A percentile compares a stretch with the other conserved stretches of the same genome.
phyloP scores from a whole-genome alignment of 768 basidiomycete species.

The Phaffia australis region DNA sequence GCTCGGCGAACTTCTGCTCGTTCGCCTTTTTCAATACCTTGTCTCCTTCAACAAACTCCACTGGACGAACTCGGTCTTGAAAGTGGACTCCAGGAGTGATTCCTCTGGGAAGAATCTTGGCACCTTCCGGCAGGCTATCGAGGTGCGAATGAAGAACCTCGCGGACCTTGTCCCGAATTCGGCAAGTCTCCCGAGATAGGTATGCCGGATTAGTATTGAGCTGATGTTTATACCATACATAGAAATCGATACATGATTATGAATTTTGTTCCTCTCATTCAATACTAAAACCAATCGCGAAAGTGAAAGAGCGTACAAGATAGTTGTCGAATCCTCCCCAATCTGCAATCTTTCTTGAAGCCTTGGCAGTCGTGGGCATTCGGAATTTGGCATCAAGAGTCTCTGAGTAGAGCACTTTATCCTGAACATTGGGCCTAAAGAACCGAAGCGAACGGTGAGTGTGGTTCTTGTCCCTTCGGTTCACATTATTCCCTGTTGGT shows the following conservation, averaged over 20 bases:
- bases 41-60: neutral
- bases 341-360: neutral
- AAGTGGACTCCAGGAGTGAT: neutral
- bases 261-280: neutral
- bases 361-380: constrained; percentile 1
- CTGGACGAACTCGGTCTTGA: neutral
- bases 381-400: neutral
- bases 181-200: neutral
- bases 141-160: constrained; percentile 1
- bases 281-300: neutral
- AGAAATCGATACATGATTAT: neutral
- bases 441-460: neutral
- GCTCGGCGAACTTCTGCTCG: too few relatives aligned
- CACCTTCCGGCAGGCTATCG: neutral
- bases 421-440: constrained; percentile 2
- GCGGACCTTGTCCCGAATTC: constrained; percentile 1
- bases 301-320: neutral
- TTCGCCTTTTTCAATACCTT: neutral
- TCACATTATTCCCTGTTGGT: neutral
- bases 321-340: constrained; percentile 7
- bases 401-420: neutral
- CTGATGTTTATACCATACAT: neutral
- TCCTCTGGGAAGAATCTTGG: constrained; percentile 1
- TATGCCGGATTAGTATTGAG: neutral
- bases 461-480: constrained; percentile 15